phyloP scores from a whole-genome alignment of 495 filamentous ascomycete genomes.

The Penicillium argentinense region DNA sequence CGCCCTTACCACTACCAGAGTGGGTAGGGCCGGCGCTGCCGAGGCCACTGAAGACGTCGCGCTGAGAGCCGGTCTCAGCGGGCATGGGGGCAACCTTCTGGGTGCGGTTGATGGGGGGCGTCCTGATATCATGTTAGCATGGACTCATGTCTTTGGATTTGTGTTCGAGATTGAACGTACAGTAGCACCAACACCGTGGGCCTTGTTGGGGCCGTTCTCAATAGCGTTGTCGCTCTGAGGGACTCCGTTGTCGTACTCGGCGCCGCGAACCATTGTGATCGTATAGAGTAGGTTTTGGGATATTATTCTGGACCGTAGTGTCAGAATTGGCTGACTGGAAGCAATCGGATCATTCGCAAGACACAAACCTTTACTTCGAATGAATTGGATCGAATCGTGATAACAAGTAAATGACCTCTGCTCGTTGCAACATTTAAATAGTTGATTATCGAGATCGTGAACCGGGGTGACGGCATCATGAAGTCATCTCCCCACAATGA shows the following conservation, averaged over 20 bases:
- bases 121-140: constrained; percentile 17
- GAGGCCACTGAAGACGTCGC: constrained; percentile 25
- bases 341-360: not conserved
- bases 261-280: constrained; percentile 50
- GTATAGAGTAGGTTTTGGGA: constrained; percentile 3
- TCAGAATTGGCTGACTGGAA: not conserved
- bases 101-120: constrained; percentile 40
- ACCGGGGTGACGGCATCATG: constrained; percentile 39
- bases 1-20: constrained; percentile 41
- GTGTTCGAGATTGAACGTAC: constrained; percentile 23
- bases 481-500: constrained; percentile 39
- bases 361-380: not conserved
- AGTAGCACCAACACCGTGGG: constrained; percentile 36
- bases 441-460: not conserved
- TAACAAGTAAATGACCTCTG: not conserved
- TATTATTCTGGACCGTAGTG: not conserved
- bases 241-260: constrained; percentile 49
- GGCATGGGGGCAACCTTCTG: constrained; percentile 46
- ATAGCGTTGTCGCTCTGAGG: constrained; percentile 52
- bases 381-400: not conserved
- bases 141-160: not conserved
- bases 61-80: constrained; percentile 32
- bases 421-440: constrained; percentile 7
- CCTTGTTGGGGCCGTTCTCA: constrained; percentile 45
- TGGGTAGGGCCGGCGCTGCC: constrained; percentile 21